Evolutionary conservation across 169 alveolate species (phyloP), one percentile per base, ranked within the genome.

Genomic region (Cyclospora cayetanensis): DNA sequence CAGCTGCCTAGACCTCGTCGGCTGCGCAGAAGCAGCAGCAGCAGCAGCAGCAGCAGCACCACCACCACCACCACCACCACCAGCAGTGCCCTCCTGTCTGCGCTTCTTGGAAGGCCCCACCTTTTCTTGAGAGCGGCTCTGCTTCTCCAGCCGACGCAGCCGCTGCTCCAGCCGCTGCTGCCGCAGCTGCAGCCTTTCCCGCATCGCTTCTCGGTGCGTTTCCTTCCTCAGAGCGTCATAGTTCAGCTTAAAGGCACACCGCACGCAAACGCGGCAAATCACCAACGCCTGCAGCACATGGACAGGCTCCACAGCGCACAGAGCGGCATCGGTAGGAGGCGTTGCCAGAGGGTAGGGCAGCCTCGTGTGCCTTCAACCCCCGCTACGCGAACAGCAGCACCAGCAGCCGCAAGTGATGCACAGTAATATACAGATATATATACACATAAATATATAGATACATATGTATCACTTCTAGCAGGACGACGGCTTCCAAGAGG

Each of bases 261-360:
- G 80, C 7, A 68, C 80, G 50, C 80, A 68, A 29, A 68, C 80
- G 50, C 80, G 80, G 25, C 80, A 68, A 42, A 34, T 42, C 80
- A 68, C 80, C 31, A 68, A 50, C 11, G 80, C 80, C 80, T 68
- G 80, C 80, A 68, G 80, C 80, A 66, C 52, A n/a, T n/a, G n/a
- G n/a, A n/a, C n/a, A n/a, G n/a, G n/a, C n/a, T n/a, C n/a, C n/a
- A n/a, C n/a, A n/a, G n/a, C n/a, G n/a, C n/a, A n/a, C n/a, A n/a
- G n/a, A n/a, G n/a, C n/a, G n/a, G n/a, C n/a, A n/a, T n/a, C n/a
- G n/a, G n/a, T n/a, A n/a, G n/a, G n/a, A n/a, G n/a, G n/a, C n/a
- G n/a, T n/a, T n/a, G n/a, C n/a, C n/a, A n/a, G n/a, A n/a, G n/a
- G n/a, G n/a, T n/a, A n/a, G n/a, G n/a, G n/a, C n/a, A n/a, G n/a